A percentile compares a stretch with the other conserved stretches of the same genome.
phyloP scores from a whole-genome alignment of 2,329 filamentous ascomycete species.

The Penicillium thymicola region DNA sequence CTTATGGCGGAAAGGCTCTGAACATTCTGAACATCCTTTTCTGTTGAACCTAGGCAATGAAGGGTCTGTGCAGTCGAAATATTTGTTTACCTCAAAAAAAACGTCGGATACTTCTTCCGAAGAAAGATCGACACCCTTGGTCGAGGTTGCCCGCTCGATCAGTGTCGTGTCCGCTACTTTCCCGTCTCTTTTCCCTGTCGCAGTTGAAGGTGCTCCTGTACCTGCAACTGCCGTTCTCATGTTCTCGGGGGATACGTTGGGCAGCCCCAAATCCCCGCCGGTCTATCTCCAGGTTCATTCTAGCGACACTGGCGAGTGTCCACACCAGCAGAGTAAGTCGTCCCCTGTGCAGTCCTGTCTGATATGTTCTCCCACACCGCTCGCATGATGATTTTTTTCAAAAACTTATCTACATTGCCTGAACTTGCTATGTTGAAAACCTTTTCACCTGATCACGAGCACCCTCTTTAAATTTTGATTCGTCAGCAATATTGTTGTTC shows the following conservation, averaged over 20 bases:
- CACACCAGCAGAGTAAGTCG: slow-evolving; percentile 80
- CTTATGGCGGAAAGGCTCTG: slow-evolving; percentile 8
- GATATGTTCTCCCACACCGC: slow-evolving; percentile 21
- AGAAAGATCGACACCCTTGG: slow-evolving; percentile 15
- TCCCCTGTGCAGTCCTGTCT: slow-evolving; percentile 10
- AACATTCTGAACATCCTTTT: slow-evolving; percentile 18
- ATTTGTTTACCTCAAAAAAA: slow-evolving; percentile 32
- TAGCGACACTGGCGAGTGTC: slow-evolving; percentile 90
- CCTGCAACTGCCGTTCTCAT: slow-evolving; percentile 63
- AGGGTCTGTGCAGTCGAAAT: slow-evolving; percentile 37
- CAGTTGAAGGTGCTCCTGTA: slow-evolving; percentile 69
- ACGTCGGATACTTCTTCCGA: slow-evolving; percentile 36
- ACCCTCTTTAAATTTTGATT: slow-evolving; percentile 10
- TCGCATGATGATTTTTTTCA: slow-evolving; percentile 75
- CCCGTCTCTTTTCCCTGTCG: slow-evolving; percentile 62
- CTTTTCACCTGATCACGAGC: slow-evolving; percentile 73
- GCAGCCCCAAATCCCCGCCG: slow-evolving; percentile 40
- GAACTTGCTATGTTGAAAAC: slow-evolving; percentile 83
- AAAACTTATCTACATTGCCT: slow-evolving; percentile 99
- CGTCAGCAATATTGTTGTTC: slow-evolving; percentile 19
- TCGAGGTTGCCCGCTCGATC: slow-evolving; percentile 58
- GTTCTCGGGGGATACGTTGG: slow-evolving; percentile 34
- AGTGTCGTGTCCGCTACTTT: slow-evolving; percentile 67
- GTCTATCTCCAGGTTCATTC: slow-evolving; percentile 71
- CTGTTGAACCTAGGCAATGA: slow-evolving; percentile 36